Base-by-base conservation (phyloP, 306 rosid genomes). In the cucumber (Cucumis sativus) region DNA sequence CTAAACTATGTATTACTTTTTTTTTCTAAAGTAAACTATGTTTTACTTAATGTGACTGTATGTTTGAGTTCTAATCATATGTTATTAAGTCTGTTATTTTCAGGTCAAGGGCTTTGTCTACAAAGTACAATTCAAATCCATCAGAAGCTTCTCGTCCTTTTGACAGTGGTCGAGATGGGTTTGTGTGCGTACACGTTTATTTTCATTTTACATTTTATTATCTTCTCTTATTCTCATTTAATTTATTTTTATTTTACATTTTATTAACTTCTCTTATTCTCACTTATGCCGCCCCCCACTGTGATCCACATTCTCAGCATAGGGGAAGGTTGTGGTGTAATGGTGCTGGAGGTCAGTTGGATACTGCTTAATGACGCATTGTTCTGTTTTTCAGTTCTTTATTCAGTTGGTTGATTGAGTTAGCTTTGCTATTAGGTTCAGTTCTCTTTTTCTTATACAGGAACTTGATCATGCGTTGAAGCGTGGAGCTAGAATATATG, bases 131-230 rank as follows among this genome's bases (percentile, higher is more conserved):
- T 84, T 84, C 93, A 81, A 84, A 84, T 62, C 97, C 98, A 15
- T 83, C 84, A 64, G 98, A 90, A 84, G 92, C 98, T 65, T 95
- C 97, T 47, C 86, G 92, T 10, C 98, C 97, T 37, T 95, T 92
- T 77, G 96, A 95, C 78, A 80, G 86, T 81, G 94, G 86, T 65
- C 91, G 97, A 79, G 97, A 95, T 84, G 97, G 98, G 67, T 95
- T 95, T 84, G 98, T 95, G 97, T 92, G 84, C 83, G 95, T 87
- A 51, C 78, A 49, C 77, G 54, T 61, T 28, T 28, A 28, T 28
- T 28, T 28, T 28, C 2, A 28, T 28, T 28, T 28, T 28, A 28
- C 30, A 28, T 28, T 28, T 28, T 28, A 28, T 28, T 28, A 28
- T 28, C 2, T 28, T 28, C 30, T 28, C 30, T 28, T 28, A 28